Percentiles rank a stretch among this genome's conserved stretches.
Conservation (phyloP, 345 rosid genomes). For the Lepidium didymum region DNA sequence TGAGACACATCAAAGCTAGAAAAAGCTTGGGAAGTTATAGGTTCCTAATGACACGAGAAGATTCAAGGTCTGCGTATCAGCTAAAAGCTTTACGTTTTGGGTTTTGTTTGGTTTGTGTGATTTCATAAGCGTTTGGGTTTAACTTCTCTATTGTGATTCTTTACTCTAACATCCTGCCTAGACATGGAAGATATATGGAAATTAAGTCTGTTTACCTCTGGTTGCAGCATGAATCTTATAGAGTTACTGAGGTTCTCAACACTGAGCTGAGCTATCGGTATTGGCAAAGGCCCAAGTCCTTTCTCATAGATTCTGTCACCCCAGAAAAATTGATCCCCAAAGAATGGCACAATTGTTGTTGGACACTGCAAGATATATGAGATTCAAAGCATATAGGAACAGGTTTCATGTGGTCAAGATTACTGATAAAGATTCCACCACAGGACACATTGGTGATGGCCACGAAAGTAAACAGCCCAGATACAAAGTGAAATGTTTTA, state of each 20-base stretch:
- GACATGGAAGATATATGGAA: neutral
- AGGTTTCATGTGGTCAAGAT: neutral
- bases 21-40: neutral
- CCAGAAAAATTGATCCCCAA: conserved; percentile 99
- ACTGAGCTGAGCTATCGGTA: conserved; percentile 71
- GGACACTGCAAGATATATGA: conserved; percentile 61
- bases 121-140: neutral
- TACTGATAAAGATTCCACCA: neutral
- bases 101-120: neutral
- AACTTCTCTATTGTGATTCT: neutral
- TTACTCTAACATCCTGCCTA: neutral
- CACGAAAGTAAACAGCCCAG: neutral
- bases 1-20: neutral
- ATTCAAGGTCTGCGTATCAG: too few relatives aligned
- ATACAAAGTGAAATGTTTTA: conserved; percentile 22
- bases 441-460: neutral
- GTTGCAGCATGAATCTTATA: conserved; percentile 78
- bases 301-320: conserved; percentile 64
- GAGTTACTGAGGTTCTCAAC: conserved; percentile 76
- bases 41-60: too few relatives aligned
- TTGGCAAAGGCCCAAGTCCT: conserved; percentile 82
- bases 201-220: conserved; percentile 52
- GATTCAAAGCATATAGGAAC: neutral
- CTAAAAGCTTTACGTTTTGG: neutral
- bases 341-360: conserved; percentile 90